phyloP scores from a whole-genome alignment of 2,329 filamentous ascomycete species.

The Verticillium nubilum region DNA sequence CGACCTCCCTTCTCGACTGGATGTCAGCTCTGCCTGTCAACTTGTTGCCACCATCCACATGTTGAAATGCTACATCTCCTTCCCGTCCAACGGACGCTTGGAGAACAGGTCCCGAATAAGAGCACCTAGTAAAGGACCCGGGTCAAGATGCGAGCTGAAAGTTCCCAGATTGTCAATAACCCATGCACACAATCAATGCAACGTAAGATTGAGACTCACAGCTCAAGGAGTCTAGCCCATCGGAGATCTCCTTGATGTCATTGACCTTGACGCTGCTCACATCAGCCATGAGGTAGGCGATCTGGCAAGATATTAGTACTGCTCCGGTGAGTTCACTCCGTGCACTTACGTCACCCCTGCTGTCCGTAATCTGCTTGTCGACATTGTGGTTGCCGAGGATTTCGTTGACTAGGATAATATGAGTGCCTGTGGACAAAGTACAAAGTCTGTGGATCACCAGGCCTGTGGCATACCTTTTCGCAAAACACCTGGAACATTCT shows the following conservation, averaged over 20 bases:
- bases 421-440: not conserved
- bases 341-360: conserved; percentile 71
- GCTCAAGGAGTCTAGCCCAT: conserved; percentile 72
- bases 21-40: not conserved
- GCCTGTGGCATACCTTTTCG: conserved; percentile 58
- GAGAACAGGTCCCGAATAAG: not conserved
- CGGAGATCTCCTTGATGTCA: conserved; percentile 82
- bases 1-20: too few species aligned
- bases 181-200: conserved; percentile 6
- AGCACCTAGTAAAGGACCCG: conserved; percentile 37
- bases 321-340: not conserved
- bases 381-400: conserved; percentile 94
- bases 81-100: not conserved
- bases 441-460: not conserved
- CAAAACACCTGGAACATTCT: conserved; percentile 92
- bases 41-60: not conserved
- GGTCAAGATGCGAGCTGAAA: conserved; percentile 37
- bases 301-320: conserved; percentile 31
- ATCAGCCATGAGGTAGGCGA: conserved; percentile 97
- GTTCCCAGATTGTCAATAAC: conserved; percentile 1
- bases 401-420: conserved; percentile 66
- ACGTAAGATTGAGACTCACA: conserved; percentile 48
- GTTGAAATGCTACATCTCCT: not conserved
- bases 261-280: conserved; percentile 77
- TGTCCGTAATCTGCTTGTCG: conserved; percentile 98